These are phyloP conservation scores for Echria macrotheca DNA, from an alignment of 495 filamentous ascomycete species.

Conservation along the genomic window DNA sequence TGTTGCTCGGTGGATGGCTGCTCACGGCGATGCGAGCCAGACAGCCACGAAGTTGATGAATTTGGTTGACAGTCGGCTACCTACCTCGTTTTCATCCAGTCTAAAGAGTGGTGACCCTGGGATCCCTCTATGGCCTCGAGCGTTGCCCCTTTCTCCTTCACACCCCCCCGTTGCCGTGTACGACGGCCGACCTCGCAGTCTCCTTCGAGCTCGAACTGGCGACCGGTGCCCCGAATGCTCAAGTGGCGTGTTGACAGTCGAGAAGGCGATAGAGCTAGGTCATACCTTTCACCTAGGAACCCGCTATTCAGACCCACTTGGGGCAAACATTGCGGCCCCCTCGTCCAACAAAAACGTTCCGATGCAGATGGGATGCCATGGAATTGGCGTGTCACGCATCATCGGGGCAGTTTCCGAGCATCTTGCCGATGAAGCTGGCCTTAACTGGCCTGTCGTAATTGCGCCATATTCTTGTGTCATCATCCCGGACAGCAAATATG, in stretches of 20 bases:
- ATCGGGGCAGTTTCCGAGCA: conserved; percentile 77
- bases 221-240: conserved; percentile 69
- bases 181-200: conserved; percentile 38
- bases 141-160: conserved; percentile 2
- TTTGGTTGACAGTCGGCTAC: conserved; percentile 41
- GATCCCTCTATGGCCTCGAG: conserved; percentile 20
- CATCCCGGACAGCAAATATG: conserved; percentile 47
- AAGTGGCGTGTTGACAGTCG: conserved; percentile 56
- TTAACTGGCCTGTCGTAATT: conserved; percentile 84
- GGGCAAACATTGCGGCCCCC: conserved; percentile 50
- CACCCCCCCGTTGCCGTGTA: conserved; percentile 6
- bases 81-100: conserved; percentile 5
- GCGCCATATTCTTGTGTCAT: conserved; percentile 81
- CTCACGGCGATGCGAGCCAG: conserved; percentile 6
- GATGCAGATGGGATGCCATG: conserved; percentile 93
- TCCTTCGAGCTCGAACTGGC: conserved; percentile 59
- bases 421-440: conserved; percentile 64
- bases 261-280: conserved; percentile 78
- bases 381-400: conserved; percentile 88
- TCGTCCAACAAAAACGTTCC: conserved; percentile 31
- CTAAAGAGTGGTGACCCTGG: background rate
- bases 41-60: conserved; percentile 40
- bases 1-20: conserved; percentile 48
- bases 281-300: conserved; percentile 95
- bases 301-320: conserved; percentile 72